Evolutionary conservation across 768 basidiomycete species (phyloP).

Genomic region (Phlebiopsis flavidoalba): DNA sequence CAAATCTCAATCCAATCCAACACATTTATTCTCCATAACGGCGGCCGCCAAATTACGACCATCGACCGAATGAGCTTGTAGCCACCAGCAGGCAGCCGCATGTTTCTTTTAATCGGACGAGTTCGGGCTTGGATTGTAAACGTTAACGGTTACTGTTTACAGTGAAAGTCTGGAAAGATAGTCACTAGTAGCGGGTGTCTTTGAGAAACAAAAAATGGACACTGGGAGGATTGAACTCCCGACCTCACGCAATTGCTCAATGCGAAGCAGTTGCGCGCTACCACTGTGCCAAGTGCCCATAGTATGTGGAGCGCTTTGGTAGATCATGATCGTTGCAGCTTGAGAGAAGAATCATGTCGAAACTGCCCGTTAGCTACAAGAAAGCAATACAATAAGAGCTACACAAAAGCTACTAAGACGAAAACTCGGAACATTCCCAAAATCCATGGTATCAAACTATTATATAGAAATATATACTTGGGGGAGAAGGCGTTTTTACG

Average conservation of each 20-base stretch:
- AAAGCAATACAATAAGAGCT: not conserved
- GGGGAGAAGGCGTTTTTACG: not conserved
- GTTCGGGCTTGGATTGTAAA: too few species aligned
- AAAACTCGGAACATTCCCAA: not conserved
- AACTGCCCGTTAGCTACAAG: not conserved
- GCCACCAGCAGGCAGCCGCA: too few species aligned
- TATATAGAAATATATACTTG: not conserved
- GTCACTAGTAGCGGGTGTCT: too few species aligned
- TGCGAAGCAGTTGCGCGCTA: slow-evolving; percentile 32
- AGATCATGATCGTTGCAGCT: not conserved
- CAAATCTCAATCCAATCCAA: too few species aligned
- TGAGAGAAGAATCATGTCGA: not conserved
- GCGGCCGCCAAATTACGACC: too few species aligned
- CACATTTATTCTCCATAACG: too few species aligned
- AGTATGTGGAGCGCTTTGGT: not conserved
- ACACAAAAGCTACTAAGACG: not conserved
- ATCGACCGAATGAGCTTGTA: too few species aligned
- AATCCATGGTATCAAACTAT: not conserved
- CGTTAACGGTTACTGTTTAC: too few species aligned
- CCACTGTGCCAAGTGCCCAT: slow-evolving; percentile 30
- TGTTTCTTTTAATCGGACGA: too few species aligned
- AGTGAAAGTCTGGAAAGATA: too few species aligned
- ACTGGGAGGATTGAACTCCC: slow-evolving; percentile 27
- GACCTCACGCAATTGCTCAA: slow-evolving; percentile 25
- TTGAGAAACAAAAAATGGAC: slow-evolving; percentile 17